Conservation (phyloP, 129 eudicot genomes). For the Flaveria linearis region DNA sequence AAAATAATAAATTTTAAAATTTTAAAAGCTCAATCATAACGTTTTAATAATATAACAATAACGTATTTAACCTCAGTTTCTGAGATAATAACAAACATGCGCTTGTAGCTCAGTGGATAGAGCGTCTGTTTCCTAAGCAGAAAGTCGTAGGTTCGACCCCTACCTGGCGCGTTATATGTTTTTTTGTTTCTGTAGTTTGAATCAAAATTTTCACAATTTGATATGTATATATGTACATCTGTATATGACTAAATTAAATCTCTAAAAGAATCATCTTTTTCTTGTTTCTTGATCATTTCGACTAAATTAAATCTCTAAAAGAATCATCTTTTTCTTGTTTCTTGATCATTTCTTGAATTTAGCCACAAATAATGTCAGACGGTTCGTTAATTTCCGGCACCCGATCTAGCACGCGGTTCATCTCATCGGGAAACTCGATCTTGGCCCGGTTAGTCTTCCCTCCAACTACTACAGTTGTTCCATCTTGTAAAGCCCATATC, state of each 20-base stretch:
- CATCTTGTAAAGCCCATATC: constrained; percentile 95
- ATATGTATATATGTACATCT: constrained; percentile 12
- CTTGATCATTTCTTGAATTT: neutral
- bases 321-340: constrained; percentile 4
- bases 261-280: neutral
- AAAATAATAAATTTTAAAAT: too few relatives aligned
- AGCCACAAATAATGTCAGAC: constrained; percentile 51
- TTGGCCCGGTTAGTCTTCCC: constrained; percentile 85
- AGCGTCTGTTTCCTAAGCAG: constrained; percentile 99
- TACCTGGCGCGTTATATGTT: constrained; percentile 72
- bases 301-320: neutral
- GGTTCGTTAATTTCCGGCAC: constrained; percentile 58
- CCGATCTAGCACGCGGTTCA: constrained; percentile 61
- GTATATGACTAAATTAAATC: constrained; percentile 8
- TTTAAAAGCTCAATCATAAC: too few relatives aligned
- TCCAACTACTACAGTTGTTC: constrained; percentile 73
- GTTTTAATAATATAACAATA: too few relatives aligned
- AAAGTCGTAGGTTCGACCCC: constrained; percentile 99
- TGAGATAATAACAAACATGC: constrained; percentile 6
- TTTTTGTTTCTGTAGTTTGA: too few relatives aligned
- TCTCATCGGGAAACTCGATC: constrained; percentile 65
- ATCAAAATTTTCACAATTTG: neutral
- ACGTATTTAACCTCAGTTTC: too few relatives aligned
- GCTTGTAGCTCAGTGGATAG: constrained; percentile 99
- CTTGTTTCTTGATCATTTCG: neutral